These are phyloP conservation scores for Verbascum thapsus DNA, from an alignment of 257 asterid genomes.

Conservation along the genomic window DNA sequence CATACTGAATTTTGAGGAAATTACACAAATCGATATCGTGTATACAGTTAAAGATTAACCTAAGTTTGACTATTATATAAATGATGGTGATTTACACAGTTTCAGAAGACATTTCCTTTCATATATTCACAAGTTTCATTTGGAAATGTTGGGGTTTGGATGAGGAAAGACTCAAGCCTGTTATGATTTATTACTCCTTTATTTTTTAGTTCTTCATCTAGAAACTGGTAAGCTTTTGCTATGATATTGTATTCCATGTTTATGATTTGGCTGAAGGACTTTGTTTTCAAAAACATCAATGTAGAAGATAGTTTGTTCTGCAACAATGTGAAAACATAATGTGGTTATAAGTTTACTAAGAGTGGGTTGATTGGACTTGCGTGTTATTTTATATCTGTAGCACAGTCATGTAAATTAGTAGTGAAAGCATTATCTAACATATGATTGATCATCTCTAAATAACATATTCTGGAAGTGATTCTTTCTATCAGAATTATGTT, in stretches of 20 bases:
- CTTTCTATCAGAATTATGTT: neutral
- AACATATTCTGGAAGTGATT: neutral
- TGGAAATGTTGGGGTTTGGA: too few relatives aligned
- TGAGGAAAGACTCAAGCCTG: too few relatives aligned
- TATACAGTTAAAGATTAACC: neutral
- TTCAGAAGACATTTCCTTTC: neutral
- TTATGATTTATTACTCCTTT: too few relatives aligned
- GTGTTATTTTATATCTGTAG: conserved; percentile 5
- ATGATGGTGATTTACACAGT: conserved; percentile 3
- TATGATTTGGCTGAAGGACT: neutral
- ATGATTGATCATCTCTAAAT: neutral
- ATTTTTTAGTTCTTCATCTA: neutral
- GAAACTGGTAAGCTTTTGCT: neutral
- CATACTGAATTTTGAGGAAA: too few relatives aligned
- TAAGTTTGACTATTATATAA: neutral
- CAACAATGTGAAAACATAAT: neutral
- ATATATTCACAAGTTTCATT: too few relatives aligned
- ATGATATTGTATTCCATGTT: neutral
- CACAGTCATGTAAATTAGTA: neutral
- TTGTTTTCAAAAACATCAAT: neutral
- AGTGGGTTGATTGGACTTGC: neutral
- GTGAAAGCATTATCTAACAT: conserved; percentile 13
- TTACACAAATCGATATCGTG: neutral
- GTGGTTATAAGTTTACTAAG: conserved; percentile 1
- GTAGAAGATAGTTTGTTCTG: conserved; percentile 2